Evolutionary conservation across 441 rosid species (phyloP).

Genomic region (Adansonia grandidieri): DNA sequence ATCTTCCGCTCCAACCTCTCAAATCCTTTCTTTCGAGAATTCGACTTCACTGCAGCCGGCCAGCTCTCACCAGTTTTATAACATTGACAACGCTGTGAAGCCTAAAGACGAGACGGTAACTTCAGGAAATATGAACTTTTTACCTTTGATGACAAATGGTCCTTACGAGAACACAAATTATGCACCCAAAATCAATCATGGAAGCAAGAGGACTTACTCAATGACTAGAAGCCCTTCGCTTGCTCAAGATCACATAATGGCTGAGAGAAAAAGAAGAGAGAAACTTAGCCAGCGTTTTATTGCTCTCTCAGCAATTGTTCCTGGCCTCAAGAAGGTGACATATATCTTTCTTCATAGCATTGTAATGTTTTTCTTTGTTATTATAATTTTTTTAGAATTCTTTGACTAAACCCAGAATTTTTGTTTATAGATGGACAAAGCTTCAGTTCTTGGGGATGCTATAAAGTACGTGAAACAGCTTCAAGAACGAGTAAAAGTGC

Average conservation of each 20-base stretch:
- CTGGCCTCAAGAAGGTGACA: slow-evolving; percentile 73
- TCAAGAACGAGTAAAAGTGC: slow-evolving; percentile 49
- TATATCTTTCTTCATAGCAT: neutral
- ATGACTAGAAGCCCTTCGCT: slow-evolving; percentile 41
- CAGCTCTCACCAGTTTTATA: slow-evolving; percentile 23
- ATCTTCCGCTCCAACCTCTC: slow-evolving; percentile 37
- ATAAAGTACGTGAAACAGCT: slow-evolving; percentile 57
- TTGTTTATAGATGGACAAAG: slow-evolving; percentile 58
- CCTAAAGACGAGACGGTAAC: slow-evolving; percentile 39
- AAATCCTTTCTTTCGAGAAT: slow-evolving; percentile 40
- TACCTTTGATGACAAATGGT: slow-evolving; percentile 5
- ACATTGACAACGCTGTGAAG: slow-evolving; percentile 20
- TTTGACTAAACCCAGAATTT: neutral
- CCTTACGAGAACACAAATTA: slow-evolving; percentile 15
- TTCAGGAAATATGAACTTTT: slow-evolving; percentile 25
- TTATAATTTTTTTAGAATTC: neutral
- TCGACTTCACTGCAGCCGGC: slow-evolving; percentile 21
- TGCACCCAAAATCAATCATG: slow-evolving; percentile 17
- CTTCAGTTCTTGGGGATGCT: slow-evolving; percentile 63
- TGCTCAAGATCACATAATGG: slow-evolving; percentile 71
- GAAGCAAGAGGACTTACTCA: neutral
- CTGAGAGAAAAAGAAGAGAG: slow-evolving; percentile 78
- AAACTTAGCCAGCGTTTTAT: slow-evolving; percentile 71
- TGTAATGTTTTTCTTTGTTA: neutral
- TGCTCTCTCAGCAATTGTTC: slow-evolving; percentile 77